Conservation (phyloP, 2,329 filamentous ascomycete genomes). For the Colletotrichum paranaense region DNA sequence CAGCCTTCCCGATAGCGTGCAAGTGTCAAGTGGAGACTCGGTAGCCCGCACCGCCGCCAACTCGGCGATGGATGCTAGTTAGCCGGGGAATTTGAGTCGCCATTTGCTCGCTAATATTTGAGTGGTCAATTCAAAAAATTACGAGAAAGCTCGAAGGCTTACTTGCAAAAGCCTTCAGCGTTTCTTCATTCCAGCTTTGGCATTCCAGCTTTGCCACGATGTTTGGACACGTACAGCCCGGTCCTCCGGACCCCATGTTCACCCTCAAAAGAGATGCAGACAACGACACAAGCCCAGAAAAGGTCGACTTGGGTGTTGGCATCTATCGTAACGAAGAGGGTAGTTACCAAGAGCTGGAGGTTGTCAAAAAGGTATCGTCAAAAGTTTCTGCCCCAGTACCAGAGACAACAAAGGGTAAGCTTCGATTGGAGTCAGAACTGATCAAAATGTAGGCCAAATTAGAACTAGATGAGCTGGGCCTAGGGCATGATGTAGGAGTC, state of each 20-base stretch:
- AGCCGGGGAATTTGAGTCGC: neutral
- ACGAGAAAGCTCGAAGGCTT: neutral
- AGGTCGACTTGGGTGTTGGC: conserved; percentile 50
- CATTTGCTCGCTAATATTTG: neutral
- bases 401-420: too few species aligned
- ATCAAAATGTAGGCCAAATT: conserved; percentile 39
- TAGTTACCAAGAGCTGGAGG: conserved; percentile 45
- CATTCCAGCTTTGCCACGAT: neutral
- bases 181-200: neutral
- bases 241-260: conserved; percentile 45
- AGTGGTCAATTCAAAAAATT: neutral
- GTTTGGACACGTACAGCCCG: conserved; percentile 58
- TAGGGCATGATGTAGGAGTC: conserved; percentile 42
- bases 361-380: conserved; percentile 39
- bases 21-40: conserved; percentile 3
- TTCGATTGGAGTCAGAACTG: neutral
- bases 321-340: conserved; percentile 49
- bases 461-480: conserved; percentile 35
- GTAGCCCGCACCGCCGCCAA: neutral
- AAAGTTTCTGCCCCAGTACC: neutral
- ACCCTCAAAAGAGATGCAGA: conserved; percentile 45
- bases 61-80: conserved; percentile 7
- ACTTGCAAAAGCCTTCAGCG: neutral
- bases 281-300: conserved; percentile 42
- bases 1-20: neutral